Percentiles rank a stretch among this genome's conserved stretches.
Evolutionary conservation across 2,329 filamentous ascomycete genomes (phyloP).

Genomic region (Fusarium secorum): DNA sequence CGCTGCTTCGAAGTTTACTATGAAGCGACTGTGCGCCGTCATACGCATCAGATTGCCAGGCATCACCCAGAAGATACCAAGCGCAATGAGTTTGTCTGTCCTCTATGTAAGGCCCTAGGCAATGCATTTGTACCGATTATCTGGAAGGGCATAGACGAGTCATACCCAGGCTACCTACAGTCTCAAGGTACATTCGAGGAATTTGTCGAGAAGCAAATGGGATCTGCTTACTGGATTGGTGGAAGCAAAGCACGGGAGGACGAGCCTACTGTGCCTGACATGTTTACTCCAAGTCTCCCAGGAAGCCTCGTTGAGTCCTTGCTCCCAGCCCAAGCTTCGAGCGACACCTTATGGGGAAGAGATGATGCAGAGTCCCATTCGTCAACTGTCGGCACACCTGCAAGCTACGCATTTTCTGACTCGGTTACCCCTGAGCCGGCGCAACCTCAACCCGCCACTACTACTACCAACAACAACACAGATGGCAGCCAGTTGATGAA

Average conservation of each 20-base stretch:
- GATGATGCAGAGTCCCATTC: conserved; percentile 48
- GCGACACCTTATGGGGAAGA: conserved; percentile 53
- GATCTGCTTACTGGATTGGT: conserved; percentile 52
- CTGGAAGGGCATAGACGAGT: conserved; percentile 91
- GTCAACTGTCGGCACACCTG: conserved; percentile 49
- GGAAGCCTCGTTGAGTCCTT: conserved; percentile 50
- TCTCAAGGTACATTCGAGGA: conserved; percentile 67
- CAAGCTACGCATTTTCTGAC: conserved; percentile 54
- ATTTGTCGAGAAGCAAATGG: conserved; percentile 71
- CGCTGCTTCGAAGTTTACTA: conserved; percentile 93
- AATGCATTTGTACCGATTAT: conserved; percentile 95
- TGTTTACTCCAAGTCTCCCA: conserved; percentile 49
- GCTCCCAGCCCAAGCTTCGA: conserved; percentile 49
- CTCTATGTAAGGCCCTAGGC: conserved; percentile 93
- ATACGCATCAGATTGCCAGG: conserved; percentile 90
- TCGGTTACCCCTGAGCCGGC: conserved; percentile 39
- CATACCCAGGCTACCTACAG: conserved; percentile 77
- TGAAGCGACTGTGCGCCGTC: conserved; percentile 81
- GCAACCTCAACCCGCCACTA: conserved; percentile 19
- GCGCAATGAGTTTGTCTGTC: conserved; percentile 91
- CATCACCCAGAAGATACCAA: conserved; percentile 87
- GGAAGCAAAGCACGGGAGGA: conserved; percentile 50
- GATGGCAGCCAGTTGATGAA: conserved; percentile 49
- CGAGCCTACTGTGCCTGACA: conserved; percentile 42
- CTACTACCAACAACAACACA: neutral